Base-by-base conservation (phyloP, 768 basidiomycete genomes). In the Neoboletus subvelutipes region DNA sequence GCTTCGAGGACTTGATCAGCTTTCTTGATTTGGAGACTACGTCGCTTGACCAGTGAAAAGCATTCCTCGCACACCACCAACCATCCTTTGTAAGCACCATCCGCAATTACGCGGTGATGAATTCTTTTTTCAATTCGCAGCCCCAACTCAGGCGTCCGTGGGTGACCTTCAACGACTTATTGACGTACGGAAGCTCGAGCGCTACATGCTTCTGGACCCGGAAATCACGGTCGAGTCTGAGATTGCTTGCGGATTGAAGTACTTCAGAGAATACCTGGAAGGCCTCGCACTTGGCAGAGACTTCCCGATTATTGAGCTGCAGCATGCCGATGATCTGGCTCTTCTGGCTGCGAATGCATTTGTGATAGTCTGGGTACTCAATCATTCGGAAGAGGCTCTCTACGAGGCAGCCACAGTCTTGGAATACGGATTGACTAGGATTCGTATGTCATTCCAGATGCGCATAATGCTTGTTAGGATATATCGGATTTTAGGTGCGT, bases 241-340 rank as follows among this genome's bases (percentile, higher is more conserved):
- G 71, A 68, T 71, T 3, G 64, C 71, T 17, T 78, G 81, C 13
- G 84, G 82, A 17, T 66, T 72, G 22, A 67, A 77, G 31, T 90
- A 86, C 65, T 73, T 81, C 9, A 71, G 76, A 58, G 78, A 81
- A 52, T 96, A 94, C 67, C 72, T 89, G 31, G 77, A 83, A 4
- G 87, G 81, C 18, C 78, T 95, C 29, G 75, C 80, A 20, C 75
- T 93, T 3, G 92, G 92, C 45, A 73, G 75, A 42, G 75, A 80
- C 50, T 77, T 95, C 20, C 83, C 86, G 8, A 68, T 77, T 5
- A 89, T 90, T 0, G 94, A 96, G 64, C 77, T 94, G 26, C 94
- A 96, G 67, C 90, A 88, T 18, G 89, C 84, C 1, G 94, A 97
- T 63, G 94, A 95, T 65, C 80, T 96, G 33, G 86, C 80, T 26